Evolutionary conservation across 164 flowering plant genomes (phyloP).

Genomic region (Vitis vinifera): DNA sequence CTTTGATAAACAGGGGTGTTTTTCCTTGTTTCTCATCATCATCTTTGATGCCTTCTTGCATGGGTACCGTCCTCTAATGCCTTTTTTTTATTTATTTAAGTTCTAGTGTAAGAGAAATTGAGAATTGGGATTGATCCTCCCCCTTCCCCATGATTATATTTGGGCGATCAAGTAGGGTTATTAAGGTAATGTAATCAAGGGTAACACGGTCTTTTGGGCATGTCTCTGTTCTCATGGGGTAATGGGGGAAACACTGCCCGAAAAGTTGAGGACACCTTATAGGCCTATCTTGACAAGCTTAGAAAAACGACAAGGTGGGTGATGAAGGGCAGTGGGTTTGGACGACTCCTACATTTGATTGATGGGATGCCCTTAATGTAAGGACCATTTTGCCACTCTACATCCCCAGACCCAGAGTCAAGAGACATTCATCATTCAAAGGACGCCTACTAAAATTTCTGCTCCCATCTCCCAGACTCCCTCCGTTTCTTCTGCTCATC

Average conservation of each 20-base stretch:
- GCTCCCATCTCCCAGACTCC: too few relatives aligned
- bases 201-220: background rate
- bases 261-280: background rate
- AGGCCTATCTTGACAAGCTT: background rate
- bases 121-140: background rate
- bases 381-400: conserved; percentile 7
- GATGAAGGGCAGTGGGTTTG: conserved; percentile 1
- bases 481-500: too few relatives aligned
- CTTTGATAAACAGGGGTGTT: conserved; percentile 8
- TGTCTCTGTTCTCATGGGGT: background rate
- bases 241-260: background rate
- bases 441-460: too few relatives aligned
- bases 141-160: background rate
- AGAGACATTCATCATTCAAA: too few relatives aligned
- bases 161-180: background rate
- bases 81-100: background rate
- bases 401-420: too few relatives aligned
- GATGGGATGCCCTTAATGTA: conserved; percentile 5
- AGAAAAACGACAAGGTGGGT: conserved; percentile 8
- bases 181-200: background rate
- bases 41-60: background rate
- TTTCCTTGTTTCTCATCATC: background rate
- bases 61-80: too few relatives aligned
- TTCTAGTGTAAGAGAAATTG: background rate
- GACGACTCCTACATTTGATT: conserved; percentile 4